These are phyloP conservation scores for Coemansia sp. DNA, from an alignment of 192 early-diverging fungal species.

Conservation along the genomic window DNA sequence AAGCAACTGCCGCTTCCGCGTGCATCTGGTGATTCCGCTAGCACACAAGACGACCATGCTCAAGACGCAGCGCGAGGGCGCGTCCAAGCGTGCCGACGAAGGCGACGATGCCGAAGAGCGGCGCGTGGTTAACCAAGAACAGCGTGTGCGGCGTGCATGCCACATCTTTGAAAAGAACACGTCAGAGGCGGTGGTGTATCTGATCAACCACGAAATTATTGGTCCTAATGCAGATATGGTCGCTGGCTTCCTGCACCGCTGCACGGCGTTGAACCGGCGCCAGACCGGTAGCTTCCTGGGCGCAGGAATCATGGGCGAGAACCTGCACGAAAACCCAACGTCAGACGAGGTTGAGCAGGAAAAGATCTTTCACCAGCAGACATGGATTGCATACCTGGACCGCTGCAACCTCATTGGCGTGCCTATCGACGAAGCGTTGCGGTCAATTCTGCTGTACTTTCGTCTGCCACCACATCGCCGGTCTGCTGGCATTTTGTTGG, in stretches of 20 bases:
- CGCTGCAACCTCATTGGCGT: conserved; percentile 49
- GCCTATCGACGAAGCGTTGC: conserved; percentile 54
- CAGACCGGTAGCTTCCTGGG: conserved; percentile 54
- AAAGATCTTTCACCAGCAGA: conserved; percentile 50
- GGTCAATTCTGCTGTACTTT: conserved; percentile 50
- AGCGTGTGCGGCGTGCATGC: conserved; percentile 50
- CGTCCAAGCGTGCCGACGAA: conserved; percentile 44
- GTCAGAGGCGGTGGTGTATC: conserved; percentile 46
- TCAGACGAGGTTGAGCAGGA: conserved; percentile 52
- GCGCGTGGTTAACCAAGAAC: conserved; percentile 45
- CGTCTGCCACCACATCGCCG: conserved; percentile 46
- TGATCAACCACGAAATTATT: conserved; percentile 53
- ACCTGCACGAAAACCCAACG: conserved; percentile 46
- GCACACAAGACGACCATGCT: conserved; percentile 23
- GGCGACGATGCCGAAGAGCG: conserved; percentile 47
- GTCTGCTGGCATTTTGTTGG: conserved; percentile 46
- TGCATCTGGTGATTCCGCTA: conserved; percentile 49
- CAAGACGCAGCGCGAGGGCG: conserved; percentile 38
- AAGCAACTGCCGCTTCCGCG: conserved; percentile 29
- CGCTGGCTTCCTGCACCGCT: conserved; percentile 51
- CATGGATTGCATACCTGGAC: conserved; percentile 50
- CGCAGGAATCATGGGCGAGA: conserved; percentile 46
- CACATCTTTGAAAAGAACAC: conserved; percentile 53
- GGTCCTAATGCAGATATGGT: conserved; percentile 38
- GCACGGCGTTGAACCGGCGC: conserved; percentile 52